Evolutionary conservation across 1,139 yeast genomes (phyloP), one percentile per base, ranked within the genome.

Genomic region (Debaryomycetaceae sp.): DNA sequence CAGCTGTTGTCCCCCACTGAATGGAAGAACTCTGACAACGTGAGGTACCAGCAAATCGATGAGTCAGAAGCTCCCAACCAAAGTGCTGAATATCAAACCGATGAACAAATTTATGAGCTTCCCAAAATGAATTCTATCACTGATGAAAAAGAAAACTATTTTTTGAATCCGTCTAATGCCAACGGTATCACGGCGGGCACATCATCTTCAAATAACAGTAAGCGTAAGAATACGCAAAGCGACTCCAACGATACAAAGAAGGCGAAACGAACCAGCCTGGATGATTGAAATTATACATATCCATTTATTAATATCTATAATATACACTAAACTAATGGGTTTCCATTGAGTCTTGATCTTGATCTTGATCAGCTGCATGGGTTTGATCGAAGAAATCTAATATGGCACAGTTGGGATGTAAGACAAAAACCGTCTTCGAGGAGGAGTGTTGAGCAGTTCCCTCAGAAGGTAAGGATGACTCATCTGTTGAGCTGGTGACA

Each of bases 321-420:
- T 13, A 38, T 29, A 38, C 9, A 24, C 31, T 29, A 13, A 27
- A 8, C 11, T 29, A 23, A 6, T 37, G 31, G 11, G n/a, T 38
- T 38, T 38, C 14, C 39, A 37, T 37, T 11, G 33, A 23, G 20
- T 41, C 39, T 8, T 38, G 45, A 17, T 48, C 53, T 27, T 45
- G 52, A 17, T 53, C 58, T 39, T 58, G 62, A 39, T 47, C 54
- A 37, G 56, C 64, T 23, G 58, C 49, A 22, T 55, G 56, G 40
- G 63, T 53, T 44, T 67, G 72, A 50, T 74, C 78, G 54, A 74
- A 74, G 58, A 72, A 74, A 50, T 84, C 93, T 52, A 84, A 74
- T 48, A 86, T 80, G 17, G 89, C 85, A 68, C 91, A 87, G 63
- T 93, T 91, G 44, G 98, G 98, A 70, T 93, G 98, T 48, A 90